Conservation (phyloP, 176 grass and related monocot genomes). For the Poa pratensis region DNA sequence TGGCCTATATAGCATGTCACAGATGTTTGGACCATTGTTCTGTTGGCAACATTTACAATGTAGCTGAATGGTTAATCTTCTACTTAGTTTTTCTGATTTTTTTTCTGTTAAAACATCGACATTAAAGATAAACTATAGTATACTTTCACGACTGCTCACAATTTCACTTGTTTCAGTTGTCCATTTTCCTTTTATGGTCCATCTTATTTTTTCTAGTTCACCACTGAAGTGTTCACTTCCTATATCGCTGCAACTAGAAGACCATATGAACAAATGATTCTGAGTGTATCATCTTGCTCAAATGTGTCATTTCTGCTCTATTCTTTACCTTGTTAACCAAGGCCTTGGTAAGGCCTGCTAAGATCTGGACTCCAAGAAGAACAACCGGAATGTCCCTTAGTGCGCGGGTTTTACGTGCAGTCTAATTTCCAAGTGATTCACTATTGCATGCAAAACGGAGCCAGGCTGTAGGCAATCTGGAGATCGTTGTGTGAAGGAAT, state of each 20-base stretch:
- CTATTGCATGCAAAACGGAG: too few relatives aligned
- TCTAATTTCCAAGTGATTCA: too few relatives aligned
- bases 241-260: background rate
- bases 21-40: background rate
- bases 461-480: too few relatives aligned
- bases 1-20: slow-evolving; percentile 22
- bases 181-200: background rate
- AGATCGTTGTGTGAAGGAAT: too few relatives aligned
- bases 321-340: slow-evolving; percentile 19
- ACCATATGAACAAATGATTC: background rate
- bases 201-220: slow-evolving; percentile 1
- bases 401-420: too few relatives aligned
- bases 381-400: background rate
- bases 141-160: slow-evolving; percentile 24
- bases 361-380: slow-evolving; percentile 56
- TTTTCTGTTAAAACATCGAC: background rate
- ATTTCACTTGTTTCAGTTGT: slow-evolving; percentile 2
- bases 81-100: background rate
- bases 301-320: slow-evolving; percentile 4
- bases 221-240: background rate
- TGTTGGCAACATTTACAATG: slow-evolving; percentile 2
- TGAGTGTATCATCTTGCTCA: background rate
- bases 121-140: background rate
- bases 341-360: slow-evolving; percentile 48
- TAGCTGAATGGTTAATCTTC: background rate